phyloP scores from a whole-genome alignment of 169 alveolate genomes.

The Plasmodium coatneyi region DNA sequence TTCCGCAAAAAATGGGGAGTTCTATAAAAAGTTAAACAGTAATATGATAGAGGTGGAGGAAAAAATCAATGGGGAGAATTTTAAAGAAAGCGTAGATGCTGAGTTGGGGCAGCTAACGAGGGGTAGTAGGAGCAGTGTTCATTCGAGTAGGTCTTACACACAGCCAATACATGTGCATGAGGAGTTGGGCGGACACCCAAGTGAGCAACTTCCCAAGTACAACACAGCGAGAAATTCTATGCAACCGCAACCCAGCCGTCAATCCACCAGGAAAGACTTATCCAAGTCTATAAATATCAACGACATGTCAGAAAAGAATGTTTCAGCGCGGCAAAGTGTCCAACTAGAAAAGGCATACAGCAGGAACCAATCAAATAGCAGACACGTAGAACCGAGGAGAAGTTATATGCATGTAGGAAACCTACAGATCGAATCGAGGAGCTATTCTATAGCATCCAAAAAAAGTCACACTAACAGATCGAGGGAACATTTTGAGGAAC shows the following conservation, averaged over 20 bases:
- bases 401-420: not conserved
- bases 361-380: not conserved
- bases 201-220: not conserved
- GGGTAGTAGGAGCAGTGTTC: not conserved
- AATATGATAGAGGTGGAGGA: not conserved
- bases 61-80: not conserved
- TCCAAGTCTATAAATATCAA: not conserved
- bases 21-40: not conserved
- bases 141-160: conserved; percentile 1
- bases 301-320: not conserved
- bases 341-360: not conserved
- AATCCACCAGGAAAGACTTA: conserved; percentile 6
- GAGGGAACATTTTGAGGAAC: not conserved
- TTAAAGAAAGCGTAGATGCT: not conserved
- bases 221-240: not conserved
- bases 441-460: not conserved
- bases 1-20: conserved; percentile 5
- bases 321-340: not conserved
- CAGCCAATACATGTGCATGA: not conserved
- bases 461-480: not conserved
- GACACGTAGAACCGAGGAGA: conserved; percentile 2
- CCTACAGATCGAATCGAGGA: not conserved
- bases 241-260: not conserved
- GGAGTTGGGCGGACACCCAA: not conserved
- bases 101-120: not conserved